Percentiles rank a stretch among this genome's conserved stretches.
These are phyloP conservation scores for Dillenia turbinata DNA, from an alignment of 164 flowering plant species.

Conservation along the genomic window DNA sequence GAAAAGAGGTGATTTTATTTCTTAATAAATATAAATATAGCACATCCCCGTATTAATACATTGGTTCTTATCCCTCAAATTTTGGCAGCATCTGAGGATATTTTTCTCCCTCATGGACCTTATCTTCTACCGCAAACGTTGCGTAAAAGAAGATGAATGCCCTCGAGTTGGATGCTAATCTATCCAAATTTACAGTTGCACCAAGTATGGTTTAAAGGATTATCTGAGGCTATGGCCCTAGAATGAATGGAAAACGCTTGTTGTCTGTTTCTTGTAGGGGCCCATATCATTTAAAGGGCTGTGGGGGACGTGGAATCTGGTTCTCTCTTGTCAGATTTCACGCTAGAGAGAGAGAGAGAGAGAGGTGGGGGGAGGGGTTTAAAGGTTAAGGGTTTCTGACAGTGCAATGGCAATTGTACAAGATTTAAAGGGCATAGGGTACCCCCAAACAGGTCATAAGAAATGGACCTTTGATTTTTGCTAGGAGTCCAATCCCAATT, in stretches of 20 bases:
- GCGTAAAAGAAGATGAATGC: conserved; percentile 10
- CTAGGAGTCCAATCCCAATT: no score
- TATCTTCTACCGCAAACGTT: not conserved
- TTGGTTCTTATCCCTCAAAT: no score
- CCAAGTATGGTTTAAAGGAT: no score
- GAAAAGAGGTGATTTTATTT: no score
- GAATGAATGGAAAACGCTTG: not conserved
- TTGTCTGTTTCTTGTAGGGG: conserved; percentile 7
- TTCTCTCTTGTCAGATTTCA: not conserved
- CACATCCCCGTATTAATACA: no score
- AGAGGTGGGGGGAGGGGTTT: no score
- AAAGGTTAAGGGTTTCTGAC: no score
- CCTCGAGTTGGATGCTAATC: conserved; percentile 10
- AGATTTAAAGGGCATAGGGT: conserved; percentile 3
- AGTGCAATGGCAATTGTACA: no score
- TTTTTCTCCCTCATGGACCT: not conserved
- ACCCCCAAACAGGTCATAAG: not conserved
- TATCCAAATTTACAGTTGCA: conserved; percentile 8
- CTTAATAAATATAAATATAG: no score
- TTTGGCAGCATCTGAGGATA: not conserved
- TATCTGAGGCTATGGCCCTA: no score
- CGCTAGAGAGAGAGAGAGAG: not conserved
- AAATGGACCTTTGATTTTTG: not conserved
- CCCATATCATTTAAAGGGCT: not conserved
- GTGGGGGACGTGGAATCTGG: conserved; percentile 19